Conservation (phyloP, 2,329 filamentous ascomycete genomes). For the Geosmithia putterillii region DNA sequence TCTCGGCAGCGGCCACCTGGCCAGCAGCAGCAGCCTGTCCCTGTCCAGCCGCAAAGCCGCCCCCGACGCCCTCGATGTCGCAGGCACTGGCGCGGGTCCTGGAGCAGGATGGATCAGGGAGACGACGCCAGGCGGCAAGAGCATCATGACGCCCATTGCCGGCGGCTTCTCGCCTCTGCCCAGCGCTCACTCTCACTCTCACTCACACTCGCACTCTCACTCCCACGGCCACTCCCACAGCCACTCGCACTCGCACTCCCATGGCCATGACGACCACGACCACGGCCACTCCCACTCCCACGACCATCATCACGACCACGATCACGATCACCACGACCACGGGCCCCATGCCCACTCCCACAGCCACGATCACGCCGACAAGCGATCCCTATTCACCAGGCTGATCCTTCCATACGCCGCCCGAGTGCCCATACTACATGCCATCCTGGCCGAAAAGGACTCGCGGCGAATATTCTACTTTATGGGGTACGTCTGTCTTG, state of each 20-base stretch:
- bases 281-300: conserved; percentile 9
- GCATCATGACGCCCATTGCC: conserved; percentile 20
- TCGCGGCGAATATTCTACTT: conserved; percentile 96
- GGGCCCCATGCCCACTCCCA: conserved; percentile 8
- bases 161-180: conserved; percentile 11
- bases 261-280: conserved; percentile 5
- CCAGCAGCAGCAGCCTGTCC: conserved; percentile 12
- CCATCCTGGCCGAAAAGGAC: conserved; percentile 81
- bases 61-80: conserved; percentile 16
- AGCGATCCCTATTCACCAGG: conserved; percentile 58
- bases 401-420: conserved; percentile 59
- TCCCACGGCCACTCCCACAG: conserved; percentile 7
- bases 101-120: conserved; percentile 30
- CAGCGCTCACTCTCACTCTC: conserved; percentile 3
- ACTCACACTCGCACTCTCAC: conserved; percentile 13
- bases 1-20: too few relatives aligned
- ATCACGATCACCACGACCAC: conserved; percentile 15
- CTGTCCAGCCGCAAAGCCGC: conserved; percentile 16
- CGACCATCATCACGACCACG: conserved; percentile 6
- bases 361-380: conserved; percentile 11
- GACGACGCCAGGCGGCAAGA: conserved; percentile 25
- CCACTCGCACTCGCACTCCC: too few relatives aligned
- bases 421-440: conserved; percentile 66
- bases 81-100: conserved; percentile 11
- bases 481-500: conserved; percentile 69